A percentile compares a stretch with the other conserved stretches of the same genome.
These are phyloP conservation scores for Russula dissimulans DNA, from an alignment of 768 basidiomycete species.

Conservation along the genomic window DNA sequence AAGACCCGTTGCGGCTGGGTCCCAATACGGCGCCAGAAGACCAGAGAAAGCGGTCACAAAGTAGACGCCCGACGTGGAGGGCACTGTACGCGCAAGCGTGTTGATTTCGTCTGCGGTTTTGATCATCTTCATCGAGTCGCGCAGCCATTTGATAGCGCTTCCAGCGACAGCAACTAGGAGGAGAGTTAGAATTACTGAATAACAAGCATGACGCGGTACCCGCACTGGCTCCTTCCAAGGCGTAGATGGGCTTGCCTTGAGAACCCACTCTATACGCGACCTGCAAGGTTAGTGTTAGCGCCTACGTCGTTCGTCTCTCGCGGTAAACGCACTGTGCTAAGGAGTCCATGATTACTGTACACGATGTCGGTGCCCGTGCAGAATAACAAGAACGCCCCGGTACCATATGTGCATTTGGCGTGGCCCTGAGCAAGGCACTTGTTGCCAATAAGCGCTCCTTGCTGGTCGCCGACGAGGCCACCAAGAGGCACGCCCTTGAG, in stretches of 20 bases:
- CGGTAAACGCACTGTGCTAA: conserved; percentile 61
- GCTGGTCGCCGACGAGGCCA: conserved; percentile 96
- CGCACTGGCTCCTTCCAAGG: conserved; percentile 89
- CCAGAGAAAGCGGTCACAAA: conserved; percentile 98
- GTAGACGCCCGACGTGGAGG: conserved; percentile 81
- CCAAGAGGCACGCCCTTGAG: conserved; percentile 76
- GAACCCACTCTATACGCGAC: conserved; percentile 87
- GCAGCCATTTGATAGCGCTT: conserved; percentile 92
- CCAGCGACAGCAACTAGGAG: conserved; percentile 82
- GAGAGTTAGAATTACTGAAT: background rate
- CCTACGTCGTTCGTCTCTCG: background rate
- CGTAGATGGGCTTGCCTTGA: conserved; percentile 73
- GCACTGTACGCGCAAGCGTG: conserved; percentile 63
- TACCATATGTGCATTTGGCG: conserved; percentile 98
- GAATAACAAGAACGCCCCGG: conserved; percentile 93
- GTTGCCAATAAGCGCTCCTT: conserved; percentile 93
- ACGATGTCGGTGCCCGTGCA: conserved; percentile 87
- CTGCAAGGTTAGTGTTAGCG: conserved; percentile 29
- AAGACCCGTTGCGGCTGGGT: conserved; percentile 79
- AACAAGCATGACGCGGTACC: conserved; percentile 4
- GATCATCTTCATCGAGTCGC: conserved; percentile 85
- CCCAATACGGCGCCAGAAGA: conserved; percentile 96
- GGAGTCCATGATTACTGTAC: conserved; percentile 73
- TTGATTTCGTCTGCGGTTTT: conserved; percentile 77
- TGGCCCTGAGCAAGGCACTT: conserved; percentile 88